These are phyloP conservation scores for Bipolaris cookei DNA, from an alignment of 2,329 filamentous ascomycete species.

Conservation along the genomic window DNA sequence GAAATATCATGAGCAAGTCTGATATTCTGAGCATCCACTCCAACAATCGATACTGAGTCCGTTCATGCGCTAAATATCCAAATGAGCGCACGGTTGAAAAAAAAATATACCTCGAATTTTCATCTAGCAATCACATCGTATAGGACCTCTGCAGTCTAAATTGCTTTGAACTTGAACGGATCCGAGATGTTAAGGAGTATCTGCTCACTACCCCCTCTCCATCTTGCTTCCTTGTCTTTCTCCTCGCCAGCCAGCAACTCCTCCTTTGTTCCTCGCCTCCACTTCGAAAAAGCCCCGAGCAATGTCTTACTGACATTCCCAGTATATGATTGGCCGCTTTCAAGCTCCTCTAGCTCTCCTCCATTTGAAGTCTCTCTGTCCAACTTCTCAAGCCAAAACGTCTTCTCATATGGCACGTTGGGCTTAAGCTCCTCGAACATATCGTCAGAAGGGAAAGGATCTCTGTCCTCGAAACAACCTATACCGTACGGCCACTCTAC, in stretches of 20 bases:
- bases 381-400: neutral
- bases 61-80: neutral
- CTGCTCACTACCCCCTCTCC: neutral
- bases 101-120: neutral
- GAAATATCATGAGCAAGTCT: neutral
- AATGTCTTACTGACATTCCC: neutral
- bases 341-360: neutral
- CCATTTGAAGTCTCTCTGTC: neutral
- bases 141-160: neutral
- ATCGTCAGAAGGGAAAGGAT: neutral
- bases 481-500: neutral
- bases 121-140: neutral
- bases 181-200: neutral
- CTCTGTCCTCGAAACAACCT: neutral
- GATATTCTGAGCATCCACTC: too few relatives aligned
- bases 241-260: neutral
- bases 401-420: neutral
- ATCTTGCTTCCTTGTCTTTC: neutral
- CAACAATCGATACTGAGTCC: too few relatives aligned
- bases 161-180: neutral
- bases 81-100: neutral
- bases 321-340: neutral
- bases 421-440: neutral
- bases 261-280: neutral
- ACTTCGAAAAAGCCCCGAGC: neutral